phyloP scores from a whole-genome alignment of 768 basidiomycete genomes.

The Phylloporus rhodoxanthus region DNA sequence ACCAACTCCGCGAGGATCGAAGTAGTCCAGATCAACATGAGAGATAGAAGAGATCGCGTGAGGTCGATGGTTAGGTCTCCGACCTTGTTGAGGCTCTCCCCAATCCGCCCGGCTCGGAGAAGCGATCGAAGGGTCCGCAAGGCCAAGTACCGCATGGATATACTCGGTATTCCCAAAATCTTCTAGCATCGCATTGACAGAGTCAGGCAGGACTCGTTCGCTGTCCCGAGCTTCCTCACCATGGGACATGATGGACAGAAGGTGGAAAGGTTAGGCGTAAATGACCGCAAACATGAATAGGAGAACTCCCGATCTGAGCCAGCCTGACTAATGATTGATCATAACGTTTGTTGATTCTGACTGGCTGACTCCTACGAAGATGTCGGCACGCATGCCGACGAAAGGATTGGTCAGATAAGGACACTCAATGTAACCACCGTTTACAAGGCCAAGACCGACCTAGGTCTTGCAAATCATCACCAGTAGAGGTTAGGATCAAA shows the following conservation, averaged over 20 bases:
- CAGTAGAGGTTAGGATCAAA: no score
- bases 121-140: constrained; percentile 1
- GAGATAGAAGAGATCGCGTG: constrained; percentile 16
- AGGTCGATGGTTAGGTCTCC: background rate
- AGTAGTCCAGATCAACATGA: constrained; percentile 42
- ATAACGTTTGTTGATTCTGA: background rate
- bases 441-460: background rate
- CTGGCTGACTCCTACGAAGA: background rate
- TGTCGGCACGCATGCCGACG: background rate
- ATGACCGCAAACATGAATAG: constrained; percentile 6
- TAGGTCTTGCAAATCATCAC: background rate
- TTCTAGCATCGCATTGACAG: constrained; percentile 3
- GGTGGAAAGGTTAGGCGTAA: background rate
- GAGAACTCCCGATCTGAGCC: background rate
- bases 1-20: constrained; percentile 48
- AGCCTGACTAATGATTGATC: constrained; percentile 14
- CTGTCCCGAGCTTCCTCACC: background rate
- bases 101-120: background rate
- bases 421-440: no score
- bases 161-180: constrained; percentile 12
- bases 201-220: background rate
- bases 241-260: constrained; percentile 13
- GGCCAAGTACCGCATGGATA: constrained; percentile 9
- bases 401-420: constrained; percentile 9
- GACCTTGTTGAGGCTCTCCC: background rate